Evolutionary conservation across 495 filamentous ascomycete species (phyloP), one percentile per base, ranked within the genome.

Genomic region (Trichoderma asperelloides): DNA sequence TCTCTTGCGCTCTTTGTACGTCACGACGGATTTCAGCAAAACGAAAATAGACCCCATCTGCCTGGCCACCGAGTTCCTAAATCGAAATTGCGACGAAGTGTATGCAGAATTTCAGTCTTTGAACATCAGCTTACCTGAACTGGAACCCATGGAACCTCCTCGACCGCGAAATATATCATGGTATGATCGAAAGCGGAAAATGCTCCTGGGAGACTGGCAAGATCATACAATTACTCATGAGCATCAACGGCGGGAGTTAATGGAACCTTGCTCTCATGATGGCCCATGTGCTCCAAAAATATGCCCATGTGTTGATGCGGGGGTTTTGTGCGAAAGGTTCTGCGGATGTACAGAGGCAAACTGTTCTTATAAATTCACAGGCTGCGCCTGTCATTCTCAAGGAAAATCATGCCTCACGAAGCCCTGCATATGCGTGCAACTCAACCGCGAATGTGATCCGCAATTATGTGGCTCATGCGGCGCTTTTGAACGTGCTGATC

Each of bases 391-490:
- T 71, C 78, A 80, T 51, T 78, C 78, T 1, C 72, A 74, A 1
- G 78, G 79, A 27, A 83, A 81, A 72, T 78, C 81, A 1, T 89
- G 87, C 69, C 68, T 77, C 64, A 65, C 77, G 68, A 74, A 75
- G 25, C 79, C 80, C 12, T 91, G 88, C 72, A 81, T 81, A 23
- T 91, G 88, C 70, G 74, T 80, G 23, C 74, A 78, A 66, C 78
- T 87, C 57, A 86, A 87, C 69, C 82, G 89, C 6, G 89, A 92
- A 74, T 92, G 89, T 69, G 89, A 91, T 69, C 82, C 88, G 0
- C 84, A 88, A 45, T 78, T 91, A 30, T 92, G 89, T 71, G 78
- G 80, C 18, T 79, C 76, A 12, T 92, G 89, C 68, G 89, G 89
- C 21, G 88, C 87, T 0, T 70, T 69, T 12, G 86, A 88, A 55